Evolutionary conservation across 768 basidiomycete genomes (phyloP).

Genomic region (Suillus decipiens): DNA sequence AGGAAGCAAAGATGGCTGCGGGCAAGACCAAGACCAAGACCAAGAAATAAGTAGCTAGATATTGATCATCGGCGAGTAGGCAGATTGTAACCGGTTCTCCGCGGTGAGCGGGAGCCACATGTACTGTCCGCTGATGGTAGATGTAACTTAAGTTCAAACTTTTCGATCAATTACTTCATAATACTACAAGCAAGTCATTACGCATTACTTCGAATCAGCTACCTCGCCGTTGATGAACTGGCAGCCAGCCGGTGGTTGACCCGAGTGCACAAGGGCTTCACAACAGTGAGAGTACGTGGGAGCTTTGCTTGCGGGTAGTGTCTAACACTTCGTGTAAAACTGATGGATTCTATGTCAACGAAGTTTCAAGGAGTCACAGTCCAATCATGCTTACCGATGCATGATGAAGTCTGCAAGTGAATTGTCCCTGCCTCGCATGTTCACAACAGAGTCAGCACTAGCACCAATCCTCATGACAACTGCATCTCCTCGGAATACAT

Average conservation of each 20-base stretch:
- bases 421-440: conserved; percentile 11
- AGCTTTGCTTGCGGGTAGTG: not conserved
- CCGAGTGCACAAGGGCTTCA: not conserved
- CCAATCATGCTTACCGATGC: conserved; percentile 3
- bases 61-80: too few relatives aligned
- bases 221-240: not conserved
- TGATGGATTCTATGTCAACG: not conserved
- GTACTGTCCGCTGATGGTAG: too few relatives aligned
- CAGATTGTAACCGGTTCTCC: too few relatives aligned
- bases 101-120: too few relatives aligned
- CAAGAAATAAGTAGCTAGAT: too few relatives aligned
- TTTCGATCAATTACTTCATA: too few relatives aligned
- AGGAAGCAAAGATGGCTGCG: not conserved
- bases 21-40: too few relatives aligned
- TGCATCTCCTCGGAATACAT: conserved; percentile 5
- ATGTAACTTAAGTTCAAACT: too few relatives aligned
- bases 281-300: not conserved
- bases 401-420: conserved; percentile 14
- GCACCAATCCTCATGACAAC: conserved; percentile 11
- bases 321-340: not conserved
- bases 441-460: conserved; percentile 4
- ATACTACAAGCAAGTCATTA: too few relatives aligned
- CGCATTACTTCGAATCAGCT: not conserved
- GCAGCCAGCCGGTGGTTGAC: not conserved
- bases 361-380: not conserved